Evolutionary conservation across 1,284 basidiomycete species (phyloP), one percentile per base, ranked within the genome.

Genomic region (Trichosporon coremiiforme): DNA sequence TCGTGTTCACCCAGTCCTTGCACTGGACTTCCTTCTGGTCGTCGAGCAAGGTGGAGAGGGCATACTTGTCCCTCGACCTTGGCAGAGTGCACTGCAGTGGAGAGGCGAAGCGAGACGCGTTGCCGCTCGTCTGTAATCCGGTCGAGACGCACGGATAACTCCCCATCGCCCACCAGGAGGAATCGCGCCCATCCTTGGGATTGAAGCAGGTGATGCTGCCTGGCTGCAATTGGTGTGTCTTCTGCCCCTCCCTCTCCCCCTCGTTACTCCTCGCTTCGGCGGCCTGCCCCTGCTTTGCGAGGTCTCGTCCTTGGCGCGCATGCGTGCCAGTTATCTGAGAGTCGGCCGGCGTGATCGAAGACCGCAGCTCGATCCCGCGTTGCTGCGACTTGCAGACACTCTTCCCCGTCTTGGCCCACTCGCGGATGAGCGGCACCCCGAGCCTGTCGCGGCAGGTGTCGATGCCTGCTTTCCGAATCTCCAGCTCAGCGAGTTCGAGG

Each of bases 361-460:
- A 60, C 4, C 57, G 29, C 57, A 60, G 15, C 57, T 60, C 57
- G 2, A 8, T 13, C 57, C 9, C 17, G 2, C 31, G 15, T 13
- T 12, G 0, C 13, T 3, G 1, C 29, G 15, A 10, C 7, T 15
- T 20, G 29, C 57, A 60, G 2, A n/a, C 31, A 2, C 4, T 3
- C 31, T 25, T 13, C 5, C 57, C 57, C 29, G 57, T 33, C 57
- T 29, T 6, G 29, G 35, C 68, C 20, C 53, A 63, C 2, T 60
- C 68, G 38, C 77, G 73, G 38, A 82, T 50, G 7, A 82, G 70
- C 22, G 66, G 66, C 20, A 68, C 25, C 6, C 78, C 73, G 8
- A 82, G 72, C 67, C 80, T 72, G 38, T 75, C 80, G 10, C 67
- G 47, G 68, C 80, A 82, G 0, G 79, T 81, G 65, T 81, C 78